Base-by-base conservation (phyloP, 495 filamentous ascomycete species). In the Tuber indicum region DNA sequence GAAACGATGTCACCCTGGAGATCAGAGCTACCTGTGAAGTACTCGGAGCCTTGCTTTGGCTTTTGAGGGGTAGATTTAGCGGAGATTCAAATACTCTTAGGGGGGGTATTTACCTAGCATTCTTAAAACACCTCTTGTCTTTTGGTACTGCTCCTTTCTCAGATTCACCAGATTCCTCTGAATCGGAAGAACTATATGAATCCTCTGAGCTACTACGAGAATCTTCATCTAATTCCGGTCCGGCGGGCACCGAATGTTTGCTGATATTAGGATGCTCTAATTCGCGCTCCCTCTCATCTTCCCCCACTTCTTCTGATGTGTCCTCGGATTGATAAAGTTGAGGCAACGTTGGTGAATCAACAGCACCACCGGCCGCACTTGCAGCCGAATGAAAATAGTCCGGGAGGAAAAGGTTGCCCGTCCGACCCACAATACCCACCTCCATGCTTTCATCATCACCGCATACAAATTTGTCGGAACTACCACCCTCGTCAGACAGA, bases 401-500 rank as follows among this genome's bases (percentile, higher is more conserved):
- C 7, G 74, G 58, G 52, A 44, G 39, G 41, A 72, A 75, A 26
- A 26, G 23, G 26, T 41, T 16, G 1, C 47, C 72, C 3, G 52
- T 2, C 71, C 71, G 45, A 41, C 58, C 12, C 5, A 72, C 69
- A 2, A 75, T 78, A 49, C 84, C 82, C 16, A 80, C 82, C 36
- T 83, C 82, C 21, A 83, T 80, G 16, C 73, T 75, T n/a, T 85
- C 82, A 2, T 74, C 76, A 42, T 83, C 79, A 0, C 78, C 75
- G 1, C 73, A 78, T n/a, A 19, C 23, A n/a, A 81, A 79, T n/a
- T 85, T 85, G 1, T 84, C 81, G 26, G 58, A 66, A 26, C 26
- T 26, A 66, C 19, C 58, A 2, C 14, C 14, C 14, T 84, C 84
- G 39, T 84, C 82, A 3, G 87, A 85, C 19, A 84, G 84, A 69